phyloP scores from a whole-genome alignment of 106 monocot species.

The Chionographis japonica region DNA sequence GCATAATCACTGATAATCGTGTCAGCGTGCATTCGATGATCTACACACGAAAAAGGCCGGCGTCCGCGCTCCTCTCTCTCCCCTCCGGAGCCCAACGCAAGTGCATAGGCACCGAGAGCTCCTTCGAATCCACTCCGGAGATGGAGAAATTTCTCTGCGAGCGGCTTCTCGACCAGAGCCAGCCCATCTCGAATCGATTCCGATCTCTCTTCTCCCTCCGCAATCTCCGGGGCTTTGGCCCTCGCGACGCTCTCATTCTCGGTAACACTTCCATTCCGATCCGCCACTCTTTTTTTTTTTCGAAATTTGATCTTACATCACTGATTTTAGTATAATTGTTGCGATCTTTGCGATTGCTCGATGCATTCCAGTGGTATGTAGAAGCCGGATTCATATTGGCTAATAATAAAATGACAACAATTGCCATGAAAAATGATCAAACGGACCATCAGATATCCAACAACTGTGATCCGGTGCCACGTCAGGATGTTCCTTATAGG shows the following conservation, averaged over 20 bases:
- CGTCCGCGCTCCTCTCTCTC: too few species aligned
- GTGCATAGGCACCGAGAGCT: constrained; percentile 8
- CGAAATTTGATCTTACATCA: neutral
- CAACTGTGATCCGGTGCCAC: too few species aligned
- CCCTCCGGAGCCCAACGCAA: too few species aligned
- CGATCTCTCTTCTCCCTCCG: constrained; percentile 93
- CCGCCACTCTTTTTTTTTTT: neutral
- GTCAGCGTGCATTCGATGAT: too few species aligned
- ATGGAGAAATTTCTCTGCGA: constrained; percentile 71
- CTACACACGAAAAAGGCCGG: too few species aligned
- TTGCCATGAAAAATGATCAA: too few species aligned
- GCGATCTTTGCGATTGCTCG: neutral
- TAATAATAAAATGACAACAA: too few species aligned
- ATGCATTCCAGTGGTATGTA: too few species aligned
- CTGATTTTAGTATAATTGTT: neutral
- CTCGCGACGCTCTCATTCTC: constrained; percentile 63
- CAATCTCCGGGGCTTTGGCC: constrained; percentile 71
- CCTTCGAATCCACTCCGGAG: constrained; percentile 54
- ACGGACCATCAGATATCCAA: too few species aligned
- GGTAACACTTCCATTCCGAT: constrained; percentile 21
- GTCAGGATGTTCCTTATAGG: too few species aligned
- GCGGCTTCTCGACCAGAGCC: constrained; percentile 51
- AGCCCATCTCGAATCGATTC: constrained; percentile 83
- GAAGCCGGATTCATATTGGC: too few species aligned
- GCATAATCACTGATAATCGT: too few species aligned